Evolutionary conservation across 2,329 filamentous ascomycete species (phyloP).

Genomic region (Emergomyces pasteurianus): DNA sequence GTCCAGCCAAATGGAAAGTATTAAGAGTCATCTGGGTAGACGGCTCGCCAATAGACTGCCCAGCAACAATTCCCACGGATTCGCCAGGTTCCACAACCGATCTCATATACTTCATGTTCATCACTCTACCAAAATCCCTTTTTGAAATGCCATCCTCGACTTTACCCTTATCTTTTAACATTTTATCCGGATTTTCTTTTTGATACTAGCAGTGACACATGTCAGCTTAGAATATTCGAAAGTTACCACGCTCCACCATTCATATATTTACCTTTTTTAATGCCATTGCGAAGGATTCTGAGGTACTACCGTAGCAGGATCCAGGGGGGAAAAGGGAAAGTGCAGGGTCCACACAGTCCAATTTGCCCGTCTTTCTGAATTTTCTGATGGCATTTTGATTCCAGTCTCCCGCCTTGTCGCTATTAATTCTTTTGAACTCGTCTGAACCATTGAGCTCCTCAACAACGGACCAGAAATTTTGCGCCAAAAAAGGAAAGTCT

Average conservation of each 20-base stretch:
- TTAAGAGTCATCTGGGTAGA: constrained; percentile 99
- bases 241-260: background rate
- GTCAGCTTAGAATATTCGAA: background rate
- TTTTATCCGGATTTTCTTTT: constrained; percentile 56
- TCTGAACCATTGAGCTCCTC: constrained; percentile 59
- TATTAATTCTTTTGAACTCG: constrained; percentile 44
- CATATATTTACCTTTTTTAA: constrained; percentile 45
- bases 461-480: constrained; percentile 72
- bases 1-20: constrained; percentile 98
- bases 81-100: constrained; percentile 91
- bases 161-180: constrained; percentile 50
- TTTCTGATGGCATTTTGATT: constrained; percentile 64
- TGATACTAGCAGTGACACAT: constrained; percentile 45
- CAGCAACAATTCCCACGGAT: constrained; percentile 91
- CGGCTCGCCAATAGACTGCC: constrained; percentile 91
- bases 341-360: constrained; percentile 62
- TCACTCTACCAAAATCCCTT: constrained; percentile 69
- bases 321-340: constrained; percentile 62
- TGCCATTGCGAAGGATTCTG: constrained; percentile 67
- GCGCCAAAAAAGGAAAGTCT: constrained; percentile 80
- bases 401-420: constrained; percentile 52
- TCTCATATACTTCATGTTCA: constrained; percentile 85
- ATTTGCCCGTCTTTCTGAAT: constrained; percentile 58
- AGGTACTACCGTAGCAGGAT: constrained; percentile 66
- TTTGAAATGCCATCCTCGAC: constrained; percentile 37